Conservation (phyloP, 257 asterid species). For the Solanum sitiens region DNA sequence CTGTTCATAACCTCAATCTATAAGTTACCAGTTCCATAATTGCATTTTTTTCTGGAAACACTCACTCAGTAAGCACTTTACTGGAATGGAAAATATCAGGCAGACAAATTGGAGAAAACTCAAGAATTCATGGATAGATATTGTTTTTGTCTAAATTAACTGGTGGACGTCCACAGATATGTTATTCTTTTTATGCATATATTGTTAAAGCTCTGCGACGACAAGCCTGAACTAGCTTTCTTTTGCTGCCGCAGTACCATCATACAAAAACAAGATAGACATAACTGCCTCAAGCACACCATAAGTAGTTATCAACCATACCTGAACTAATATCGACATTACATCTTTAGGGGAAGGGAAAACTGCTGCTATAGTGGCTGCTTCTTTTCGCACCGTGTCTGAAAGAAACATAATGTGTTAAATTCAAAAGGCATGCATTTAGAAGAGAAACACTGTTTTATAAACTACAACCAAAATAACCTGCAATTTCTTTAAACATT, state of each 20-base stretch:
- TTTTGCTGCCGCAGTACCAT: not conserved
- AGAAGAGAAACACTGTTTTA: not conserved
- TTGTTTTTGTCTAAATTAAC: not conserved
- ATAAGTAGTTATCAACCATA: slow-evolving; percentile 10
- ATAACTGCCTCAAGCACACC: slow-evolving; percentile 4
- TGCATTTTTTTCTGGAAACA: not conserved
- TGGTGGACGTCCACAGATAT: not conserved
- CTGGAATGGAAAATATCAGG: not conserved
- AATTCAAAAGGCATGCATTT: not conserved
- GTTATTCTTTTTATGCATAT: not conserved
- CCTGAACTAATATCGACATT: slow-evolving; percentile 98
- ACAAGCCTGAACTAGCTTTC: not conserved
- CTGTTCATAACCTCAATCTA: slow-evolving; percentile 22
- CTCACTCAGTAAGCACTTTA: not conserved
- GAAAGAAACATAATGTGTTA: slow-evolving; percentile 19
- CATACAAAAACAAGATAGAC: not conserved
- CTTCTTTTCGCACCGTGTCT: slow-evolving; percentile 93
- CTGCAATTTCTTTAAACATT: slow-evolving; percentile 83
- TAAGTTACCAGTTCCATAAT: not conserved
- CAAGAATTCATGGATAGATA: not conserved
- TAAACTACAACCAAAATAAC: slow-evolving; percentile 26
- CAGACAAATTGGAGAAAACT: not conserved
- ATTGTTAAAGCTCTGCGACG: not conserved
- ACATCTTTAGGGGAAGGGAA: slow-evolving; percentile 98
- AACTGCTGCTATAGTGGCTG: slow-evolving; percentile 91